phyloP scores from a whole-genome alignment of 495 filamentous ascomycete genomes.

The Cladorrhinum samala region DNA sequence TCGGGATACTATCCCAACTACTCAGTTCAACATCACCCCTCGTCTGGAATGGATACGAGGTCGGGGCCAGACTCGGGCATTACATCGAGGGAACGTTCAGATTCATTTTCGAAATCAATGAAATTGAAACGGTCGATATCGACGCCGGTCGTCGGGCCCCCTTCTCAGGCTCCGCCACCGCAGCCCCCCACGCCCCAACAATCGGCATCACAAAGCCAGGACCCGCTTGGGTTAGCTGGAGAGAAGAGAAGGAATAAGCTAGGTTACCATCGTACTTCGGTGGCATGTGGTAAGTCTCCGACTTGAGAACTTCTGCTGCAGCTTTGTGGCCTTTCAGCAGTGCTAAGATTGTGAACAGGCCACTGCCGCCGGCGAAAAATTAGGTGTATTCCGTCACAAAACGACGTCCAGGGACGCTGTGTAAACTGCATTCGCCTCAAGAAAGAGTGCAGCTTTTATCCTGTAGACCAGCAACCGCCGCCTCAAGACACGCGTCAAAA shows the following conservation, averaged over 20 bases:
- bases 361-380: constrained; percentile 96
- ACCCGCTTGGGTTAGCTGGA: constrained; percentile 44
- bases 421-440: constrained; percentile 94
- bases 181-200: constrained; percentile 25
- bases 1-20: constrained; percentile 36
- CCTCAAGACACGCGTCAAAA: constrained; percentile 39
- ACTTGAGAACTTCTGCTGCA: not conserved
- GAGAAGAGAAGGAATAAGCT: constrained; percentile 96
- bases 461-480: constrained; percentile 79
- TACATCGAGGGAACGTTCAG: constrained; percentile 30
- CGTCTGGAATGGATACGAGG: constrained; percentile 35
- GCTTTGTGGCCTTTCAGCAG: not conserved
- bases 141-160: constrained; percentile 57
- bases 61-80: constrained; percentile 30
- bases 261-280: constrained; percentile 93
- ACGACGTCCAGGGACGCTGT: constrained; percentile 78
- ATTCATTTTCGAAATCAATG: constrained; percentile 31
- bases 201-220: constrained; percentile 16
- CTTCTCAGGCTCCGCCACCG: constrained; percentile 26
- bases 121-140: constrained; percentile 59
- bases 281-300: constrained; percentile 83
- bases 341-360: constrained; percentile 44
- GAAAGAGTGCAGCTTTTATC: constrained; percentile 92
- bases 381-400: constrained; percentile 72
- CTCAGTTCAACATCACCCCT: constrained; percentile 31